Base-by-base conservation (phyloP, 768 basidiomycete species). In the Rhodotorula sphaerocarpa region DNA sequence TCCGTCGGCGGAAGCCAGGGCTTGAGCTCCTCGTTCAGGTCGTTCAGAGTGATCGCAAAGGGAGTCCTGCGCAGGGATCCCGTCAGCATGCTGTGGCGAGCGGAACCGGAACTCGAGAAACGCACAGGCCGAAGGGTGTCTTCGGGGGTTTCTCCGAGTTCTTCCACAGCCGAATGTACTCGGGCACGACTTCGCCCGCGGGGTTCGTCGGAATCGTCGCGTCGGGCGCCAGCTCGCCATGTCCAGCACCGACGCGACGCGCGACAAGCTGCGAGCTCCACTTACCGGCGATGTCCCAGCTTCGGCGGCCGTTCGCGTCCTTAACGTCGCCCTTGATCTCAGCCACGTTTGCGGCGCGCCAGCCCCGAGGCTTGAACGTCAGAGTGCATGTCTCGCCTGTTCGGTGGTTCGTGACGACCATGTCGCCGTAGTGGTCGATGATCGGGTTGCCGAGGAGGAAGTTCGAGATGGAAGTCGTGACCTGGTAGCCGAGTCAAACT, bases 231-330 rank as follows among this genome's bases (percentile, higher is more conserved):
- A 90, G 79, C 45, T 78, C 79, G 16, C 82, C 84, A 45, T 75
- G 75, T 14, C 82, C 77, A 4, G 80, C 79, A 15, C 86, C 86
- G 12, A 82, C 81, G 27, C 82, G 80, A 15, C 89, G 83, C 25
- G 90, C 90, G 56, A 97, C 85, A 41, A 97, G 83, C 72, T 96
- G 92, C 47, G 87, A 87, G 72, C 89, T 90, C 93, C 92, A 97
- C 3, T 90, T 82, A 7, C 92, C 92, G 0, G 91, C 91, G 51
- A 96, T 90, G 60, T 93, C 90, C 76, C 92, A 88, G 0, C 80
- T 83, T 34, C 84, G 78, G 27, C 80, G 77, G 15, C 87, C 90
- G 0, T 76, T 69, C 2, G 81, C 74, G 71, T 88, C 85, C 61
- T 81, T 75, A 27, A 96, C 90, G 44, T 82, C 81, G 1, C 92